Evolutionary conservation across 805 yeast species (phyloP), one percentile per base, ranked within the genome.

Genomic region (Ogataea siamensis): DNA sequence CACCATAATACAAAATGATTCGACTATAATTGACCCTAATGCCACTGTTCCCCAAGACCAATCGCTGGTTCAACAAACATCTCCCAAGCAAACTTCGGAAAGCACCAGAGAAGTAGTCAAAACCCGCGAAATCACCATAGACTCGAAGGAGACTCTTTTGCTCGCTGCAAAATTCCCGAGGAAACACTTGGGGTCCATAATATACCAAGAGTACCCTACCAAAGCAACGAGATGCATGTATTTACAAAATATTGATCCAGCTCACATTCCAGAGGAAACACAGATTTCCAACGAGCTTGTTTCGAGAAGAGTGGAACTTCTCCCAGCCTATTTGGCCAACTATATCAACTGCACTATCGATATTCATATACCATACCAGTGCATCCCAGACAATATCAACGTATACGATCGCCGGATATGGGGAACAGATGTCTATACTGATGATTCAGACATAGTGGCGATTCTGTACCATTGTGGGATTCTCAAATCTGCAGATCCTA

Each of bases 341-440:
- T 60, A 71, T 48, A 65, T 73, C 43, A 76, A 76, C 45, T 54
- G 64, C 39, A 54, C 76, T 5, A 56, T 83, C 14, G 81, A 80
- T 47, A 63, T 83, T 17, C 70, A 76, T 40, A 68, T 83, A 10
- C 77, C 86, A 30, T 70, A 63, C 48, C 55, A 74, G 32, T 40
- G 49, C n/a, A 52, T 62, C 6, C 62, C 67, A 28, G 52, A 62
- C 24, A 67, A 66, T 34, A 67, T 64, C 20, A 68, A 76, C 34
- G 67, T 64, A 10, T 53, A 50, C 23, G 75, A 82, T 20, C 64
- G 78, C 34, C 71, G 74, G 31, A 46, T 88, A 2, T 91, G 98
- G 98, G 99, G 99, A 2, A 75, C 89, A 2, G 95, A 89, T 29
- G 68, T 93, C 1, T 93, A 91, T 60, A 86, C 97, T 0, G 98